Evolutionary conservation across 1,284 basidiomycete species (phyloP), one percentile per base, ranked within the genome.

Genomic region (Sanghuangporus baumii): DNA sequence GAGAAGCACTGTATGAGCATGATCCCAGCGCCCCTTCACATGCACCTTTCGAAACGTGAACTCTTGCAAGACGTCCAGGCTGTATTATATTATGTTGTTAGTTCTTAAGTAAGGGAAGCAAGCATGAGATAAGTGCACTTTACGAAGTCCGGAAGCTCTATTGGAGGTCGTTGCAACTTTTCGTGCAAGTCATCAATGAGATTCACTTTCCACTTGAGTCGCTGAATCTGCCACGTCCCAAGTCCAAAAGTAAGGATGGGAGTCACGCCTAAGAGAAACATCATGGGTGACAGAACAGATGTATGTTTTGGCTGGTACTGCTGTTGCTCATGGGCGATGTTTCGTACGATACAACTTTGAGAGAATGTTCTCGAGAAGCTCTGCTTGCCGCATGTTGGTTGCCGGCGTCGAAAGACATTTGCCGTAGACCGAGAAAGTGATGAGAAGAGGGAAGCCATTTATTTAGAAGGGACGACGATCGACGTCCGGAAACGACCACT

Each of bases 151-250:
- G 96, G 96, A 26, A 99, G 78, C 26, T 79, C 72, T 64, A 99
- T 83, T 0, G 97, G 91, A 40, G 86, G 84, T 36, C 89, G 82
- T 65, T 89, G 82, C 34, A 98, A 78, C 76, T 98, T 98, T 74
- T 93, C 87, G 71, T 98, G 92, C 50, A 99, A 81, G 71, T 98
- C 94, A 67, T 98, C 93, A 67, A 99, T 98, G 64, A 99, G 81
- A 58, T 85, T 84, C 37, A 98, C 79, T 75, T 99, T 99, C 97
- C 97, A 99, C 72, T 93, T 86, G 50, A 99, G 81, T 47, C 97
- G 84, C 69, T 93, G 83, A 41, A 92, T 76, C 72, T 99, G 96
- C 97, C 96, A 99, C 40, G 89, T 87, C 20, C 96, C 96, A 63
- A 99, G 80, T n/a, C 82, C 89, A 67, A 96, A 94, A 0, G 94